Percentiles rank a stretch among this genome's conserved stretches.
phyloP scores from a whole-genome alignment of 2,329 filamentous ascomycete species.

The Cordyceps cicadae region DNA sequence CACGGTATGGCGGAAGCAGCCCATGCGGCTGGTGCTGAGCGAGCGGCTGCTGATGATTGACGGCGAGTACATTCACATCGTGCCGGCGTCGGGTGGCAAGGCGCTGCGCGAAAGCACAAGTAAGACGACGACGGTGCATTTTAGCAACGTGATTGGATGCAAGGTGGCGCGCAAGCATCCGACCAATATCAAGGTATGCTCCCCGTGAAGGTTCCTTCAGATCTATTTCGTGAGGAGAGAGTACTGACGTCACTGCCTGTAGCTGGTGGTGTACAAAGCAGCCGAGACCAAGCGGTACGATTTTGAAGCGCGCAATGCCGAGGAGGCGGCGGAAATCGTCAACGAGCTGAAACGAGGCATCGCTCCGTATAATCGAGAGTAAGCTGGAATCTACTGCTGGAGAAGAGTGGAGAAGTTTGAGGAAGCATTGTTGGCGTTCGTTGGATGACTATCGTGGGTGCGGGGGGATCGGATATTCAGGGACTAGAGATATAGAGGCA shows the following conservation, averaged over 20 bases:
- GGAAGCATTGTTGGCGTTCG: not conserved
- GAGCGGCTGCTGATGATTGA: constrained; percentile 73
- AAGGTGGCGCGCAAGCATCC: constrained; percentile 75
- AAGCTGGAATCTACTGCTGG: not conserved
- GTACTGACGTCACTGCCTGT: constrained; percentile 4
- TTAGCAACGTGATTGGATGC: constrained; percentile 72
- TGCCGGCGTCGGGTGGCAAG: constrained; percentile 61
- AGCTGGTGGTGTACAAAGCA: constrained; percentile 65
- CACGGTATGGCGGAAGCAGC: constrained; percentile 72
- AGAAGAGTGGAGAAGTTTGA: not conserved
- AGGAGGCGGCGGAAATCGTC: constrained; percentile 73
- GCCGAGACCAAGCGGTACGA: constrained; percentile 76
- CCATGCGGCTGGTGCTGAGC: constrained; percentile 71
- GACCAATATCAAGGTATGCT: constrained; percentile 64
- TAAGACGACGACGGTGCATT: constrained; percentile 75
- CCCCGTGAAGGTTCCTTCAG: not conserved
- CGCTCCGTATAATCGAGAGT: constrained; percentile 49
- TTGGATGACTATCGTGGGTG: not conserved
- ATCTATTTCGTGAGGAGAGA: not conserved
- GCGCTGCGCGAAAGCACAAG: constrained; percentile 53
- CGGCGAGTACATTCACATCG: constrained; percentile 79
- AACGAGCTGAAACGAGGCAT: constrained; percentile 70
- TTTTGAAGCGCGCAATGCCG: constrained; percentile 65
- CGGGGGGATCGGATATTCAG: not conserved
- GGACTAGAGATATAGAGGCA: not conserved